Evolutionary conservation across 768 basidiomycete genomes (phyloP), one percentile per base, ranked within the genome.

Genomic region (Gyrodon lividus): DNA sequence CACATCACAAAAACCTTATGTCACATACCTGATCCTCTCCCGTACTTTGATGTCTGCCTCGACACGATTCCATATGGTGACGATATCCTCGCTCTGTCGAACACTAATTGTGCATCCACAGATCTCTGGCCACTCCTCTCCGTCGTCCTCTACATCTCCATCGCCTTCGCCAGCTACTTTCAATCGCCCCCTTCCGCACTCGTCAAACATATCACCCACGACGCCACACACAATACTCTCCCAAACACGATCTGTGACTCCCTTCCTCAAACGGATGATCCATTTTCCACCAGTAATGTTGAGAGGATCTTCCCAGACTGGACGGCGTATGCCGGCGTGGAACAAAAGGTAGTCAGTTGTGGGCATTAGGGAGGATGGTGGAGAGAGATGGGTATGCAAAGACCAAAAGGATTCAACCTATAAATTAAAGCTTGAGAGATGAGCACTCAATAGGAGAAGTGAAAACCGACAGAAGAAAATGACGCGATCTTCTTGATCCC

Each of bases 331-430:
- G 35, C 85, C 86, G 2, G 82, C 75, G 59, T 94, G 91, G 74
- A 98, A 97, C 57, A 97, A 80, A 28, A 98, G 84, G 56, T 96
- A 92, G 72, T 98, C 96, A 4, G 95, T 96, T 3, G 93, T 96
- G 6, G 94, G 88, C 10, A 83, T 78, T 22, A 98, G 79, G 12
- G 80, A 78, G 1, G 91, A 93, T 1, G 95, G 93, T 0, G 91
- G 84, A 5, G 86, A 78, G 23, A 98, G 80, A 68, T 98, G 96
- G 4, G 94, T 93, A 78, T 91, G 89, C 52, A 98, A 74, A 20
- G 92, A 87, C 87, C 95, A 96, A 70, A 94, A 97, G 33, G 92
- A 95, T 72, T 98, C 96, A 46, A 92, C 89, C 87, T 93, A 63
- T 20, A 14, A 34, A 33, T 19, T 8, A 42, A n/a, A 40, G 26